These are phyloP conservation scores for Isabelozyma rhagii DNA, from an alignment of 805 yeast genomes.

Conservation along the genomic window DNA sequence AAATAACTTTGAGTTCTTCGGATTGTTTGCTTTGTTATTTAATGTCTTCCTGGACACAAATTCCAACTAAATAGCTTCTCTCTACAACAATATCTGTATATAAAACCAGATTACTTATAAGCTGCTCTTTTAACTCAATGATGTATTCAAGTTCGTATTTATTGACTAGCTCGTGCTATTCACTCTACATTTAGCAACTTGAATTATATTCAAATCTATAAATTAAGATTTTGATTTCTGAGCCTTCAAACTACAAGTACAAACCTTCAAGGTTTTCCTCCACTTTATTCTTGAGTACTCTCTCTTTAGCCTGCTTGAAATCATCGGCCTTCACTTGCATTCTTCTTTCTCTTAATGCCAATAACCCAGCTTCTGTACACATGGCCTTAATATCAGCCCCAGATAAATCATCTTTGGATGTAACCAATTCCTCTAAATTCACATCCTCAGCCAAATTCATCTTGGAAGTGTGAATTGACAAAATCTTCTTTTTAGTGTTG, in stretches of 20 bases:
- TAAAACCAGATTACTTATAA: too few relatives aligned
- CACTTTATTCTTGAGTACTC: constrained; percentile 92
- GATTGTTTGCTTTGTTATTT: too few relatives aligned
- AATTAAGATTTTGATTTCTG: background rate
- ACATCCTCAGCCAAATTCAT: constrained; percentile 90
- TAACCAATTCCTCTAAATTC: constrained; percentile 82
- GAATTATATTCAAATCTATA: too few relatives aligned
- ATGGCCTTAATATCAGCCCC: constrained; percentile 98
- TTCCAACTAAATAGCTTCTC: too few relatives aligned
- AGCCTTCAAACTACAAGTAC: constrained; percentile 51
- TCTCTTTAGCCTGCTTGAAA: constrained; percentile 89
- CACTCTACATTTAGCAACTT: background rate
- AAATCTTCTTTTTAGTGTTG: constrained; percentile 87
- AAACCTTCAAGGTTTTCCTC: constrained; percentile 95
- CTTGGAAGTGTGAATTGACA: constrained; percentile 87
- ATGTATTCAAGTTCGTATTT: too few relatives aligned
- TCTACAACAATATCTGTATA: too few relatives aligned
- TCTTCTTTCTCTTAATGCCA: constrained; percentile 93
- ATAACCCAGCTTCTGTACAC: constrained; percentile 94
- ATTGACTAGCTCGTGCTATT: too few relatives aligned
- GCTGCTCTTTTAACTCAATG: too few relatives aligned
- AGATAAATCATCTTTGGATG: constrained; percentile 87
- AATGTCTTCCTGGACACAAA: too few relatives aligned
- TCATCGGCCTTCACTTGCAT: constrained; percentile 96
- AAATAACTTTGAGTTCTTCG: too few relatives aligned